phyloP scores from a whole-genome alignment of 2,329 filamentous ascomycete genomes.

The Pseudogymnoascus sp. region DNA sequence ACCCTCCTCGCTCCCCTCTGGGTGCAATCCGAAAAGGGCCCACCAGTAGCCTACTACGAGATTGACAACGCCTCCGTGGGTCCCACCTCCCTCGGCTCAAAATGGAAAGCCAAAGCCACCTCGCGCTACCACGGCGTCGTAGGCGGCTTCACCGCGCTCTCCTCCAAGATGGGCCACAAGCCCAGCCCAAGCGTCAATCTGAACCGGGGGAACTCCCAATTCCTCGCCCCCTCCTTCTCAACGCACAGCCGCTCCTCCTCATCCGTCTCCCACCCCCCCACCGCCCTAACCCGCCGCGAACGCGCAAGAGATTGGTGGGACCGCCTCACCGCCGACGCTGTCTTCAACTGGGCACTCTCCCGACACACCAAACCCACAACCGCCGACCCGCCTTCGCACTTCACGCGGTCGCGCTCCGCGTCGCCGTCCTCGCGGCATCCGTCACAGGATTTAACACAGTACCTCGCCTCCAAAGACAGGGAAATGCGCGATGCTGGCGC shows the following conservation, averaged over 20 bases:
- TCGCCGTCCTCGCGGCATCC: slow-evolving; percentile 18
- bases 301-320: slow-evolving; percentile 39
- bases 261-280: slow-evolving; percentile 14
- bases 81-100: slow-evolving; percentile 15
- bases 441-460: slow-evolving; percentile 21
- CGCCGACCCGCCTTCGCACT: slow-evolving; percentile 33
- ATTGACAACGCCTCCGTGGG: slow-evolving; percentile 18
- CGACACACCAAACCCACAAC: slow-evolving; percentile 22
- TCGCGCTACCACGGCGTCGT: neutral
- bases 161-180: slow-evolving; percentile 18
- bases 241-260: slow-evolving; percentile 35
- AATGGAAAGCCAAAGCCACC: slow-evolving; percentile 15
- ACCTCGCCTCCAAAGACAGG: slow-evolving; percentile 23
- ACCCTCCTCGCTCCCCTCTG: slow-evolving; percentile 4
- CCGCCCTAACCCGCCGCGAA: slow-evolving; percentile 23
- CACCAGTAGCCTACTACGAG: slow-evolving; percentile 19
- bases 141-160: slow-evolving; percentile 6
- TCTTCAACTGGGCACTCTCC: slow-evolving; percentile 30
- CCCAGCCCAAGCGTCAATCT: slow-evolving; percentile 38
- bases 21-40: slow-evolving; percentile 8
- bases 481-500: slow-evolving; percentile 20
- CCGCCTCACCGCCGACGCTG: slow-evolving; percentile 33
- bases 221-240: slow-evolving; percentile 28
- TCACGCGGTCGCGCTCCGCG: slow-evolving; percentile 19
- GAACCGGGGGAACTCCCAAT: slow-evolving; percentile 46